These are phyloP conservation scores for Botryotinia calthae DNA, from an alignment of 2,329 filamentous ascomycete genomes.

Conservation along the genomic window DNA sequence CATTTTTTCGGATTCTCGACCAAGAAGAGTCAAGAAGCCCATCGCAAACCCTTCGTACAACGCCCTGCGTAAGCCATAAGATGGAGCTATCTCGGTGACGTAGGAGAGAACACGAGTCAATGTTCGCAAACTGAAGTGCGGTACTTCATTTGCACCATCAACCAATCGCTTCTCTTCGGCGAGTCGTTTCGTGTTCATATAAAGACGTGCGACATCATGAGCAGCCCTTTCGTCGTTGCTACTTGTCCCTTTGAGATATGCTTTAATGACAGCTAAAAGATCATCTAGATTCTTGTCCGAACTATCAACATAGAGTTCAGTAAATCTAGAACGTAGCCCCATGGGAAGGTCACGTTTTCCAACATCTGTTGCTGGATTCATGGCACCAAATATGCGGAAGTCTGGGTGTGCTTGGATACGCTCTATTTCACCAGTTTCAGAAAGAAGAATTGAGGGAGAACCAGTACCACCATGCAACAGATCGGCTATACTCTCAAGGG, in stretches of 20 bases:
- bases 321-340: slow-evolving; percentile 87
- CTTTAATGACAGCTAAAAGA: slow-evolving; percentile 80
- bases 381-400: slow-evolving; percentile 95
- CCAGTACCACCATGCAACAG: slow-evolving; percentile 72
- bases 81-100: slow-evolving; percentile 76
- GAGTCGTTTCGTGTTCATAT: slow-evolving; percentile 80
- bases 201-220: slow-evolving; percentile 80
- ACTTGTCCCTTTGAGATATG: slow-evolving; percentile 73
- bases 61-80: slow-evolving; percentile 81
- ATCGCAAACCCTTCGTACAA: slow-evolving; percentile 96
- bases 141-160: slow-evolving; percentile 92
- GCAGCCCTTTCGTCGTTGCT: slow-evolving; percentile 71
- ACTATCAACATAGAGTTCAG: slow-evolving; percentile 89
- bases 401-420: slow-evolving; percentile 84
- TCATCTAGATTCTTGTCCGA: slow-evolving; percentile 86
- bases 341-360: slow-evolving; percentile 92
- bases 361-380: slow-evolving; percentile 98
- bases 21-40: slow-evolving; percentile 91
- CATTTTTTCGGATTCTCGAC: slow-evolving; percentile 74
- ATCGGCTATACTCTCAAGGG: slow-evolving; percentile 88
- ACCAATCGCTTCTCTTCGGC: slow-evolving; percentile 81
- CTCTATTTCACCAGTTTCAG: slow-evolving; percentile 91
- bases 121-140: slow-evolving; percentile 94
- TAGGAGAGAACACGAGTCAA: slow-evolving; percentile 88
- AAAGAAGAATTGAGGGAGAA: slow-evolving; percentile 79